These are phyloP conservation scores for Cytospora mali DNA, from an alignment of 2,329 filamentous ascomycete genomes.

Conservation along the genomic window DNA sequence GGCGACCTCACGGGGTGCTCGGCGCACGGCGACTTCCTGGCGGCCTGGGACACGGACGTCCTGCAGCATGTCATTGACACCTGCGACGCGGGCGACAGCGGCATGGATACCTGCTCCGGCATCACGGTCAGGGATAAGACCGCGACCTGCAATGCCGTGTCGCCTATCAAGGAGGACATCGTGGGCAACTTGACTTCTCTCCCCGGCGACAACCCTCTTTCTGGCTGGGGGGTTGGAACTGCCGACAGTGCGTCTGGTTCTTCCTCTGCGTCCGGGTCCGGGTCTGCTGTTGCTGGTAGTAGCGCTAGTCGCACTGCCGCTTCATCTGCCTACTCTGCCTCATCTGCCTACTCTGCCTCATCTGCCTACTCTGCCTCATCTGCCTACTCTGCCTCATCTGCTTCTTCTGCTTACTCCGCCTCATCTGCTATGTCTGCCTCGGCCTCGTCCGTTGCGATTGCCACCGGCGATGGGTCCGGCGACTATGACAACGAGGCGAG, in stretches of 20 bases:
- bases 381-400: background rate
- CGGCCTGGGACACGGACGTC: slow-evolving; percentile 68
- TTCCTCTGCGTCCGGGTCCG: background rate
- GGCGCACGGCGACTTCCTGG: slow-evolving; percentile 72
- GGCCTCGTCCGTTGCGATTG: background rate
- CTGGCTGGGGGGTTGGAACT: slow-evolving; percentile 45
- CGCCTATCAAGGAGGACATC: slow-evolving; percentile 50
- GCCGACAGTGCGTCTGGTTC: background rate
- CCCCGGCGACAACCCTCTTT: slow-evolving; percentile 59
- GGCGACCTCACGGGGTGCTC: slow-evolving; percentile 72
- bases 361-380: slow-evolving; percentile 2
- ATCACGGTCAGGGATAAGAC: slow-evolving; percentile 54
- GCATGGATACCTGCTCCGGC: slow-evolving; percentile 65
- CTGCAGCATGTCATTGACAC: slow-evolving; percentile 69
- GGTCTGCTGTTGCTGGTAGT: background rate
- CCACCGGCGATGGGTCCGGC: slow-evolving; percentile 17
- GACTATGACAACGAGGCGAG: slow-evolving; percentile 8
- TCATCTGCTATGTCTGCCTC: slow-evolving; percentile 1
- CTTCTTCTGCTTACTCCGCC: background rate
- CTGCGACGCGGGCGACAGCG: slow-evolving; percentile 61
- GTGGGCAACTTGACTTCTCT: slow-evolving; percentile 49
- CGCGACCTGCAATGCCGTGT: slow-evolving; percentile 53
- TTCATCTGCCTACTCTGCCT: background rate
- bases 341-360: background rate
- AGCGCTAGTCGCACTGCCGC: slow-evolving; percentile 4